Evolutionary conservation across 2,329 filamentous ascomycete genomes (phyloP).

Genomic region (Cordyceps farinosa): DNA sequence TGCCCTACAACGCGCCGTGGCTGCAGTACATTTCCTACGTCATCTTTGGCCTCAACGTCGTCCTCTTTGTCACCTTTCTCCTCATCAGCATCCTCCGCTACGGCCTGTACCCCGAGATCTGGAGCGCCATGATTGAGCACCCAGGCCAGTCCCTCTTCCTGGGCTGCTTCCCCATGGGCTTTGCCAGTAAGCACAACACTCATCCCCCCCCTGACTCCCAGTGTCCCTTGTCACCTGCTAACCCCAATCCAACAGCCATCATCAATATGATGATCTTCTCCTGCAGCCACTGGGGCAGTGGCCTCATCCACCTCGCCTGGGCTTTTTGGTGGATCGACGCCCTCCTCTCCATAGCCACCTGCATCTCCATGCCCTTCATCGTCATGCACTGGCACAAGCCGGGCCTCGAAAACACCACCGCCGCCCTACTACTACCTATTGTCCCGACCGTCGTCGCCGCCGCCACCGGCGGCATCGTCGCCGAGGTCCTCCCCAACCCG

Average conservation of each 20-base stretch:
- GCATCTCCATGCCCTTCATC: slow-evolving; percentile 54
- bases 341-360: slow-evolving; percentile 49
- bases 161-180: slow-evolving; percentile 65
- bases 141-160: slow-evolving; percentile 66
- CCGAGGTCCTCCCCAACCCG: slow-evolving; percentile 53
- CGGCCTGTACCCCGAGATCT: slow-evolving; percentile 62
- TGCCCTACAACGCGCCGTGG: slow-evolving; percentile 58
- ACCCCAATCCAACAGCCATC: slow-evolving; percentile 39
- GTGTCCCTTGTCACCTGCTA: not conserved
- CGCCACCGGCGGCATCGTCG: slow-evolving; percentile 61
- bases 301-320: slow-evolving; percentile 55
- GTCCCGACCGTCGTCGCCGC: slow-evolving; percentile 64
- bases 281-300: slow-evolving; percentile 60
- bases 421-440: slow-evolving; percentile 62
- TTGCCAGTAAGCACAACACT: slow-evolving; percentile 45
- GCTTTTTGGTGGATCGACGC: slow-evolving; percentile 57
- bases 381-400: slow-evolving; percentile 47
- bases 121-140: slow-evolving; percentile 62
- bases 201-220: not conserved
- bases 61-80: slow-evolving; percentile 54
- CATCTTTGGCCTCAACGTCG: slow-evolving; percentile 58
- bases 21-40: slow-evolving; percentile 56
- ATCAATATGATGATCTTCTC: slow-evolving; percentile 61
- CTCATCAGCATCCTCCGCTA: slow-evolving; percentile 58
- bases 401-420: slow-evolving; percentile 57